These are phyloP conservation scores for Barbarea vulgaris DNA, from an alignment of 345 rosid species.

Conservation along the genomic window DNA sequence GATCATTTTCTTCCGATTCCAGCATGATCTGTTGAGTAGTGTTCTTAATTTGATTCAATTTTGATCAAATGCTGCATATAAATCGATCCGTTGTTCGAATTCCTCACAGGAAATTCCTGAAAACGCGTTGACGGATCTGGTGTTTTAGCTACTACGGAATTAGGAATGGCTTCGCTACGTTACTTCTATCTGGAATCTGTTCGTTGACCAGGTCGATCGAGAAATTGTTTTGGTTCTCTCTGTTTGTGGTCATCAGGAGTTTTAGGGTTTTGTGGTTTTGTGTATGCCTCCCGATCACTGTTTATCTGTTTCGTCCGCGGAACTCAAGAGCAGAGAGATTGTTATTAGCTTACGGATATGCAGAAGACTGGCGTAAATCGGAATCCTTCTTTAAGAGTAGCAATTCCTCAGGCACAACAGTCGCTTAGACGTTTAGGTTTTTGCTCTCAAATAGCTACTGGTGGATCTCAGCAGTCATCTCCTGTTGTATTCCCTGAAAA, in stretches of 20 bases:
- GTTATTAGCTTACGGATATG: constrained; percentile 47
- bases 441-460: constrained; percentile 66
- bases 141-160: constrained; percentile 22
- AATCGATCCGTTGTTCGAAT: constrained; percentile 7
- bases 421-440: constrained; percentile 75
- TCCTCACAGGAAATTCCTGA: constrained; percentile 2
- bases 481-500: constrained; percentile 91
- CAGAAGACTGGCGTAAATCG: constrained; percentile 50
- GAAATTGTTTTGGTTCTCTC: not conserved
- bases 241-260: constrained; percentile 16
- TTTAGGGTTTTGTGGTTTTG: constrained; percentile 29
- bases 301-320: constrained; percentile 33
- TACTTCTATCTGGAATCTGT: not conserved
- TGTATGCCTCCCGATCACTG: constrained; percentile 44
- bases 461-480: constrained; percentile 68
- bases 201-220: constrained; percentile 34
- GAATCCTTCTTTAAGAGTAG: constrained; percentile 34
- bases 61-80: constrained; percentile 23
- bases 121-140: constrained; percentile 36
- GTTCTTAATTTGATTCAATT: constrained; percentile 19
- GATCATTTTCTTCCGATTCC: constrained; percentile 1
- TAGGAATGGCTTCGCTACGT: constrained; percentile 6
- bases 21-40: constrained; percentile 19
- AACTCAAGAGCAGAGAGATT: constrained; percentile 29
- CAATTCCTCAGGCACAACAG: constrained; percentile 56